These are phyloP conservation scores for Dictyostelium discoideum DNA, from an alignment of 78 protist genomes.

Conservation along the genomic window DNA sequence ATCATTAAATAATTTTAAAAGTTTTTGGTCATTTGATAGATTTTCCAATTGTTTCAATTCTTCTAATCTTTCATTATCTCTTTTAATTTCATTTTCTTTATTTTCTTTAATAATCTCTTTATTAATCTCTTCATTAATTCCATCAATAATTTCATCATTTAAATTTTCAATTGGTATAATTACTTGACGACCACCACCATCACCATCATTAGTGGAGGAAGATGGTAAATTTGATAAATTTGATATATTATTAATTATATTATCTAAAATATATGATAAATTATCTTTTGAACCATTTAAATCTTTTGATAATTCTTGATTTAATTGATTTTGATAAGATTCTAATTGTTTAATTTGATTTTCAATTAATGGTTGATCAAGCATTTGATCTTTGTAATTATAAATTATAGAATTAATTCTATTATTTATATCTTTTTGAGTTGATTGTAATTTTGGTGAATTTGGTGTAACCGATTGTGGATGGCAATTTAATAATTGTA, in stretches of 20 bases:
- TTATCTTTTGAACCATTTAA: slow-evolving; percentile 2
- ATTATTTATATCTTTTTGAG: slow-evolving; percentile 27
- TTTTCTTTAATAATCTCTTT: not conserved
- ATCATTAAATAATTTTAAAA: not conserved
- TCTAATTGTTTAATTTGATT: not conserved
- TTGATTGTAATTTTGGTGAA: not conserved
- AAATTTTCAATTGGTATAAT: not conserved
- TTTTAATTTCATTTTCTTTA: not conserved
- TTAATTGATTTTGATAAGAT: not conserved
- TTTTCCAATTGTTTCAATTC: slow-evolving; percentile 6
- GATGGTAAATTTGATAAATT: not conserved
- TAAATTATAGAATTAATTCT: not conserved
- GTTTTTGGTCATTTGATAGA: not conserved
- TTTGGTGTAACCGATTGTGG: not conserved
- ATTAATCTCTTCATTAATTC: not conserved
- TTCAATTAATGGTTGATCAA: not conserved
- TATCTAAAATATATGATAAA: not conserved
- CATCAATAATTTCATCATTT: not conserved
- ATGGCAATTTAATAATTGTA: not conserved
- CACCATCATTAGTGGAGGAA: no score
- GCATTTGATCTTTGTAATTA: not conserved
- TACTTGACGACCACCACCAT: no score
- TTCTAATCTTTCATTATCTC: not conserved
- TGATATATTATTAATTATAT: not conserved
- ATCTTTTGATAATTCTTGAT: slow-evolving; percentile 1